Base-by-base conservation (phyloP, 352 stramenopile species). In the Pythium graminicola region DNA sequence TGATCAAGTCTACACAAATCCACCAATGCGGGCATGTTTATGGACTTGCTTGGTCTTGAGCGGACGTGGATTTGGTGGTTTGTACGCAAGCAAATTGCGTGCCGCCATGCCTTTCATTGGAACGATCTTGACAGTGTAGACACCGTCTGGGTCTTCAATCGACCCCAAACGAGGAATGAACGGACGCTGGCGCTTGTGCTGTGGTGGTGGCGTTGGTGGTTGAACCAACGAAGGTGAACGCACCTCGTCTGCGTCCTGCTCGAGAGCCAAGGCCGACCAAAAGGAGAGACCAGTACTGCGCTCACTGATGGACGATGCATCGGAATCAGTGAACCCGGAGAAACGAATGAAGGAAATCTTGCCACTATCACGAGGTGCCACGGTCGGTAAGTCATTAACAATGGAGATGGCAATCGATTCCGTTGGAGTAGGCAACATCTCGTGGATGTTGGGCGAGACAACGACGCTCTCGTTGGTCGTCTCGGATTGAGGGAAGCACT, bases 321-420 rank as follows among this genome's bases (percentile, higher is more conserved):
- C 45, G 11, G 57, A 65, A 24, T 50, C 35, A 13, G 50, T 58
- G 57, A 49, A 65, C 2, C 50, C 44, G 2, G 57, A 60, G 44
- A 65, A 60, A 19, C 50, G 50, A 8, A 65, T 54, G 57, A 52
- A 57, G 1, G 57, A 60, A 23, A 57, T 47, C 26, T 48, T 38
- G 26, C 50, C 33, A 20, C 39, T 53, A 7, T 16, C 20, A 24
- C 55, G 46, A 8, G 35, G 19, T 11, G 39, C 24, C 19, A 26
- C 19, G 14, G 23, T 48, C 16, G 32, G 16, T 11, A 39, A 28
- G 3, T 35, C 38, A 6, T 53, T 43, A 5, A 28, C 29, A 22
- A 64, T 40, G 14, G n/a, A 24, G 41, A 64, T 64, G 0, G 38
- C 39, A 13, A 52, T 56, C 14, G 27, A 43, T 28, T 44, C 29